Base-by-base conservation (phyloP, 768 basidiomycete genomes). In the Trametes cinnabarina region DNA sequence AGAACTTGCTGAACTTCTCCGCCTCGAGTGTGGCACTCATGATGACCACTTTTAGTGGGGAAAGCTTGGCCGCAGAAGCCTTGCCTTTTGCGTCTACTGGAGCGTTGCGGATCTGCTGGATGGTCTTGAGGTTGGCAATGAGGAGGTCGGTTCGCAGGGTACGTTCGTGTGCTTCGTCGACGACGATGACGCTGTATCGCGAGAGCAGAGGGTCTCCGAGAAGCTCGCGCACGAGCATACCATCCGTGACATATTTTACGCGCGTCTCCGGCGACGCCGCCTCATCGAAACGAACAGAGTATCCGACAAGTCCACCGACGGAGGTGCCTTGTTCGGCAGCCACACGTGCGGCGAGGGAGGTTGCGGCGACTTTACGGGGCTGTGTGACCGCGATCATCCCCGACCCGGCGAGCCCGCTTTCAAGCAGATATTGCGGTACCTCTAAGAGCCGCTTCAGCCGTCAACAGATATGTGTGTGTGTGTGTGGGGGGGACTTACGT, bases 21-120 rank as follows among this genome's bases (percentile, higher is more conserved):
- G 95, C 95, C 68, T 99, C 95, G 34, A 99, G 79, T 7, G 97
- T 98, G 3, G 97, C 97, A 71, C 92, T 94, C 97, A 99, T 99
- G 63, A 99, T 82, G 20, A 99, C 82, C 37, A 99, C 81, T 71
- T 95, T 98, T 58, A 99, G 81, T 15, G 89, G 87, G 58, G 84
- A 85, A 3, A 77, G 66, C 40, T 68, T 67, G 14, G 69, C 65
- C 2, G 66, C 51, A 14, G 23, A 14, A 14, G 67, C 68, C 47
- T 81, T 75, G 46, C 67, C 71, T 32, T 65, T 78, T 14, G 73
- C 75, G 20, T 61, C 47, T 26, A 73, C 63, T 22, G 53, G 61
- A 1, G 65, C 67, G 64, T 92, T 94, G 63, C 96, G 77, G 50
- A 76, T 72, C 39, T 74, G 76, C 65, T 88, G 84, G 58, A 98